phyloP scores from a whole-genome alignment of 306 rosid species.

The Quercus berberidifolia region DNA sequence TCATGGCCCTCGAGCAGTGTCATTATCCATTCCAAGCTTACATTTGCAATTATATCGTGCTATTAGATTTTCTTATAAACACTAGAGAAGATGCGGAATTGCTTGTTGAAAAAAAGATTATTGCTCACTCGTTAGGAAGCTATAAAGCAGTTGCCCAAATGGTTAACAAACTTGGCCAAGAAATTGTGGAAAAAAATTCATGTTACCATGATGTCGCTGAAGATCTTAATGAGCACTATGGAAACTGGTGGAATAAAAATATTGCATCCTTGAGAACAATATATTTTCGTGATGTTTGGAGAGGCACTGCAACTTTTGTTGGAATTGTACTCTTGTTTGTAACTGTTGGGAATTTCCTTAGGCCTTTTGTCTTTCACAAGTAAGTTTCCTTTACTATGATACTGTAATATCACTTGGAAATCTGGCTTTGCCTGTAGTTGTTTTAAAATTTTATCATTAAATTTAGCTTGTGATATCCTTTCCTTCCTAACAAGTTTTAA shows the following conservation, averaged over 20 bases:
- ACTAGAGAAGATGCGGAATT: slow-evolving; percentile 19
- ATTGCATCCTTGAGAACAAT: slow-evolving; percentile 43
- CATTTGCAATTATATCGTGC: slow-evolving; percentile 22
- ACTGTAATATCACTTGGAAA: too few relatives aligned
- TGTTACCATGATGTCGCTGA: slow-evolving; percentile 7
- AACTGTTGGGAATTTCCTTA: slow-evolving; percentile 13
- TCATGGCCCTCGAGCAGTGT: slow-evolving; percentile 34
- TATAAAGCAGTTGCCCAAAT: slow-evolving; percentile 11
- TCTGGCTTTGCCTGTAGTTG: too few relatives aligned
- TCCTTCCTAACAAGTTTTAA: too few relatives aligned
- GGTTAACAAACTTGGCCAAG: slow-evolving; percentile 2
- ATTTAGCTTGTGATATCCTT: too few relatives aligned
- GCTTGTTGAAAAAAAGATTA: slow-evolving; percentile 15
- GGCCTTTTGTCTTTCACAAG: too few relatives aligned
- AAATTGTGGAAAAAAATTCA: slow-evolving; percentile 3
- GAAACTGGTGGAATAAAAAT: slow-evolving; percentile 33
- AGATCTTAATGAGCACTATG: slow-evolving; percentile 31
- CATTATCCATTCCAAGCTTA: slow-evolving; percentile 13
- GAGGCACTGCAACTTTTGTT: slow-evolving; percentile 53
- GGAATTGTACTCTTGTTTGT: slow-evolving; percentile 37
- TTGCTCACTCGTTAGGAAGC: slow-evolving; percentile 19
- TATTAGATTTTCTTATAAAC: slow-evolving; percentile 24
- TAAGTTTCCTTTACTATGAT: too few relatives aligned
- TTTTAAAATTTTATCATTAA: too few relatives aligned
- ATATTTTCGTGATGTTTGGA: slow-evolving; percentile 62